These are phyloP conservation scores for Epichloe sibirici DNA, from an alignment of 2,329 filamentous ascomycete genomes.

Conservation along the genomic window DNA sequence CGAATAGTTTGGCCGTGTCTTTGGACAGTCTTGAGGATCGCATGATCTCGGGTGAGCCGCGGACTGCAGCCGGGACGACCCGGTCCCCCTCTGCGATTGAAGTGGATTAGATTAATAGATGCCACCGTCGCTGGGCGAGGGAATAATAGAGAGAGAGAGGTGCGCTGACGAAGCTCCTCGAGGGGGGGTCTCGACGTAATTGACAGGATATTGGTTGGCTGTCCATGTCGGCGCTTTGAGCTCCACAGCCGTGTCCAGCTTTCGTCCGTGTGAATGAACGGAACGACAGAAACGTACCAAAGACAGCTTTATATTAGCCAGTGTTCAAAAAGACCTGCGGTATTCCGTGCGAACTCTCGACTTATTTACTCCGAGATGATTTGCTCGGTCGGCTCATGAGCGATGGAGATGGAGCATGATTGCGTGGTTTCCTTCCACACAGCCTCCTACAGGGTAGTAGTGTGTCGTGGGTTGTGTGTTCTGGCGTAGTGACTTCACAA, in stretches of 20 bases:
- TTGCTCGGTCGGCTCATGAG: no score
- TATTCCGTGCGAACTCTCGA: no score
- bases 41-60: slow-evolving; percentile 25
- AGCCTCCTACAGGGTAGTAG: neutral
- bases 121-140: neutral
- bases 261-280: no score
- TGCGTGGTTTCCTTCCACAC: no score
- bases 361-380: no score
- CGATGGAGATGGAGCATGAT: no score
- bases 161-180: no score
- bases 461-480: neutral
- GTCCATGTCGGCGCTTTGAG: neutral
- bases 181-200: neutral
- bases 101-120: no score
- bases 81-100: no score
- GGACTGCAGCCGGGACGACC: neutral
- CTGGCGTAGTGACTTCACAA: no score
- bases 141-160: neutral
- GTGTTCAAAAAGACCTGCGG: no score
- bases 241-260: neutral
- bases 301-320: no score
- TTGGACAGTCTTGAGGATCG: slow-evolving; percentile 45
- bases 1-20: slow-evolving; percentile 45
- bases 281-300: neutral
- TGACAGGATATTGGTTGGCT: neutral